Evolutionary conservation across 768 basidiomycete genomes (phyloP).

Genomic region (Xerocomellus dryophilus): DNA sequence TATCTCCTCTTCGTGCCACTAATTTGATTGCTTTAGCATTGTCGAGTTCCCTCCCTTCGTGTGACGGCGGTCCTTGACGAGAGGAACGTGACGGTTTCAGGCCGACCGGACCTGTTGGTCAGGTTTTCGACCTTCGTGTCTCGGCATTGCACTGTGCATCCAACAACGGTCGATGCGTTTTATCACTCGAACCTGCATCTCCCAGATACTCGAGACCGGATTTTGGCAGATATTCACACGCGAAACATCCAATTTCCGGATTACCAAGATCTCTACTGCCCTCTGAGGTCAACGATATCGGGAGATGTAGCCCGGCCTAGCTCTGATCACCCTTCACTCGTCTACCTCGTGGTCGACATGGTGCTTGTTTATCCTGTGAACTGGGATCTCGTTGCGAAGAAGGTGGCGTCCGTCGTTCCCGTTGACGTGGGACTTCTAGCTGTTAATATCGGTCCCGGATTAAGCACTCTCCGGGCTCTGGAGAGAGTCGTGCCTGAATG

Average conservation of each 20-base stretch:
- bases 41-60: constrained; percentile 32
- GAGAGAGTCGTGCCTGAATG: constrained; percentile 33
- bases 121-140: constrained; percentile 41
- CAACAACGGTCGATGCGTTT: constrained; percentile 47
- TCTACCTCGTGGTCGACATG: constrained; percentile 39
- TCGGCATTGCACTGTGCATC: constrained; percentile 35
- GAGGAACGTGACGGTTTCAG: constrained; percentile 53
- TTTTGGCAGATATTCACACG: constrained; percentile 43
- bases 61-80: constrained; percentile 52
- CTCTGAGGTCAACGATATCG: constrained; percentile 45
- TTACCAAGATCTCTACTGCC: constrained; percentile 44
- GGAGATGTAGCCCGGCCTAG: constrained; percentile 36
- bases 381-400: constrained; percentile 46
- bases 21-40: constrained; percentile 8
- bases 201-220: constrained; percentile 34
- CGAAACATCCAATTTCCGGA: constrained; percentile 51
- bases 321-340: constrained; percentile 27
- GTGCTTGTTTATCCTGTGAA: constrained; percentile 50
- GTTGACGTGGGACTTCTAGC: constrained; percentile 29
- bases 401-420: constrained; percentile 21
- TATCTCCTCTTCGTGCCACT: neutral
- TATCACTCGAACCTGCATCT: constrained; percentile 45
- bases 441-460: constrained; percentile 52
- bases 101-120: constrained; percentile 48
- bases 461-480: constrained; percentile 37